Evolutionary conservation across 148 eudicot species (phyloP), one percentile per base, ranked within the genome.

Genomic region (Polygonum aviculare): DNA sequence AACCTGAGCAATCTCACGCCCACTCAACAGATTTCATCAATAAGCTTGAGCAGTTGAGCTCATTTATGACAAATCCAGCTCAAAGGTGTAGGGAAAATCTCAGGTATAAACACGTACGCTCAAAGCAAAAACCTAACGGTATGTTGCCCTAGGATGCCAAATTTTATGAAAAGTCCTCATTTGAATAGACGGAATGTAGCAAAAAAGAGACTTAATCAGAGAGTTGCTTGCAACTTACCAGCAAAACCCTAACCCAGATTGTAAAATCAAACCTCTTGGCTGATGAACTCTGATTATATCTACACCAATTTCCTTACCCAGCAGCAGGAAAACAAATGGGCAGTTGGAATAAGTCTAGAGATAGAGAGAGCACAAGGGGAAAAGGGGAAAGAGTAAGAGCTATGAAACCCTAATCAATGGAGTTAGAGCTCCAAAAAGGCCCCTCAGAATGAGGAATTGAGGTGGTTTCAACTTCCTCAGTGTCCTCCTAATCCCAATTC

Each of bases 321-420:
- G 31, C 63, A 57, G 63, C 63, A 57, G 19, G 31, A 57, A 22
- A 57, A 7, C 63, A 19, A 57, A 57, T 4, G 59, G 22, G 59
- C 59, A 54, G 1, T 7, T n/a, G 59, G 21, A 12, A 60, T 60
- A 22, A 2, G 35, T 9, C 11, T 2, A 19, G 14, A 60, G 36
- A 26, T 35, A 26, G 65, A 10, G 36, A 21, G 4, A 59, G 15
- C 11, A 2, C 3, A 7, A 19, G 11, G 7, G 2, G 18, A 18
- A 57, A 22, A 19, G 1, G 19, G n/a, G 5, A 51, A 51, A 18
- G 2, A 60, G 67, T 26, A 60, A 14, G 36, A 60, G 35, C 14
- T 26, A 60, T 60, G 67, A 63, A 63, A 63, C 69, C 69, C 69
- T 63, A 63, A 63, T 49, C 2, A 49, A 49, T 49, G 60, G 69